These are phyloP conservation scores for Coemansia sp. DNA, from an alignment of 192 early-diverging fungal genomes.

Conservation along the genomic window DNA sequence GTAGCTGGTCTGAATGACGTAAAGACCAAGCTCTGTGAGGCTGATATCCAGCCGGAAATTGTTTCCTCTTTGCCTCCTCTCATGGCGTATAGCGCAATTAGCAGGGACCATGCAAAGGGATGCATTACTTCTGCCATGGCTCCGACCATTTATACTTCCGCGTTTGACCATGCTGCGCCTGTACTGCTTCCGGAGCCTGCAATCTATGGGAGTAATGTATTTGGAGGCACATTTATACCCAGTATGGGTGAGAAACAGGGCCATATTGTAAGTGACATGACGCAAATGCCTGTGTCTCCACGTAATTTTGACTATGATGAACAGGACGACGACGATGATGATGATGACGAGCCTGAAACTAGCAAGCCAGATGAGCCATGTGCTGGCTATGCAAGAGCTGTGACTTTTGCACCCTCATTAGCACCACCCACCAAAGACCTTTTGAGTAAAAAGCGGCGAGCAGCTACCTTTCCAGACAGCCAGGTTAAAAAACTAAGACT, in stretches of 20 bases:
- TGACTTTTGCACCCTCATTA: too few relatives aligned
- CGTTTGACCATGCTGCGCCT: too few relatives aligned
- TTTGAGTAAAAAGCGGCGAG: too few relatives aligned
- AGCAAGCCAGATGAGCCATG: not conserved
- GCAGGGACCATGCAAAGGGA: conserved; percentile 20
- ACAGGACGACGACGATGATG: not conserved
- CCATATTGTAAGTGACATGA: not conserved
- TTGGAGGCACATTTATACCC: not conserved
- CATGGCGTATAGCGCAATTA: conserved; percentile 27
- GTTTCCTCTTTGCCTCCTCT: conserved; percentile 29
- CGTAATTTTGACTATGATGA: conserved; percentile 5
- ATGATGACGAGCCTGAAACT: not conserved
- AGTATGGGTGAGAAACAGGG: not conserved
- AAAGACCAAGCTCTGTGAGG: not conserved
- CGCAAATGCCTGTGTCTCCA: conserved; percentile 5
- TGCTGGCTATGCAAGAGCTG: too few relatives aligned
- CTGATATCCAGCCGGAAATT: conserved; percentile 20
- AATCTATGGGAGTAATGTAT: not conserved
- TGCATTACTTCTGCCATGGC: conserved; percentile 11
- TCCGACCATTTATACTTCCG: too few relatives aligned
- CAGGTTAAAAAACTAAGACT: too few relatives aligned
- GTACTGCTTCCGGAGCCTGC: too few relatives aligned
- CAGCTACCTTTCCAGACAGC: too few relatives aligned
- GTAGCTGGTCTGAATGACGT: not conserved
- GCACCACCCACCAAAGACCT: too few relatives aligned